Evolutionary conservation across 306 rosid genomes (phyloP), one percentile per base, ranked within the genome.

Genomic region (Cyclanthera cordifolia): DNA sequence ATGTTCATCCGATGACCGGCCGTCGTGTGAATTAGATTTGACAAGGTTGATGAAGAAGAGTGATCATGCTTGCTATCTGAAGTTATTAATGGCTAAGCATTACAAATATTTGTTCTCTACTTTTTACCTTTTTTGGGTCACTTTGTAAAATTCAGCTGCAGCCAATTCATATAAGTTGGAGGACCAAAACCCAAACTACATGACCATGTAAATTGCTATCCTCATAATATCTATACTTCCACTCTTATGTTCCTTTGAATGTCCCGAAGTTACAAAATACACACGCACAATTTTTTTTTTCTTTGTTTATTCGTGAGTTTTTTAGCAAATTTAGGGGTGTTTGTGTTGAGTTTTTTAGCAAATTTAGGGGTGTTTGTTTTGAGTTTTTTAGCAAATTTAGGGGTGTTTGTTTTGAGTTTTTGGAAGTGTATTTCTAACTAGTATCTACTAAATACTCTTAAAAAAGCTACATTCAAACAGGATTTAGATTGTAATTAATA

Each of bases 1-100:
- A 80, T 86, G 79, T 74, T 83, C 41, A 82, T 87, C 72, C 77
- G 74, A 23, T 66, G 46, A 68, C 50, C 71, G 37, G 75, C 57
- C 24, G 57, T 73, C 56, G 28, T 51, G 0, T 45, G 53, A 65
- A 53, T 71, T 47, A 49, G 72, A 64, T 73, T 52, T 15, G 24
- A 47, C 41, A 55, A 67, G 34, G 32, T 43, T 60, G 59, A 67
- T 39, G 58, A 61, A 53, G 58, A 61, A 53, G 37, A 75, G 70
- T 53, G 8, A 77, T 54, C 76, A 59, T 73, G 77, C 78, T 78
- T 65, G 75, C 72, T 32, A 23, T 27, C 61, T 52, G 37, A 53
- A 53, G 19, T 16, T 14, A 20, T 43, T 46, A 46, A 66, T 46
- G 70, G 70, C 28, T 25, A 46, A 45, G 70, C 54, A 65, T 15